phyloP scores from a whole-genome alignment of 371 early-diverging fungal genomes.

The Entomophthora muscae region DNA sequence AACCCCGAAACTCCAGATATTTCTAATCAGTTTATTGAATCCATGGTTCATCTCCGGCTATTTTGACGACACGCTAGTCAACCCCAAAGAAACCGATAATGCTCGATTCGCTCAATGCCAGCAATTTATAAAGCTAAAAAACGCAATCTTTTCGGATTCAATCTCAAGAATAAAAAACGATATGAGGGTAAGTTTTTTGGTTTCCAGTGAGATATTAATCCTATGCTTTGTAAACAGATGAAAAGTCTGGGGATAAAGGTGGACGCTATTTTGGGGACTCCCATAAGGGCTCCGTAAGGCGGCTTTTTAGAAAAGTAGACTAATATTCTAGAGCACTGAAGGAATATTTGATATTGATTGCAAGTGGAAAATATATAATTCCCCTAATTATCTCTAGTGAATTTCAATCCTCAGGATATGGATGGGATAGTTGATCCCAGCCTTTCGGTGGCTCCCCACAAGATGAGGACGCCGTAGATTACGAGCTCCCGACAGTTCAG shows the following conservation, averaged over 20 bases:
- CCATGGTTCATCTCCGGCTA: neutral
- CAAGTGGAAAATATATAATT: neutral
- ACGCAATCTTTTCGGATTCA: neutral
- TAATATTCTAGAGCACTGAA: neutral
- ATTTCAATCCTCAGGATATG: neutral
- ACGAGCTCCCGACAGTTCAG: neutral
- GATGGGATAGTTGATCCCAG: neutral
- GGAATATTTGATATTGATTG: neutral
- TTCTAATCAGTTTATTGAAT: no score
- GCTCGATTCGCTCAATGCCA: neutral
- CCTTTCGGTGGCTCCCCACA: neutral
- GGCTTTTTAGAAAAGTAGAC: neutral
- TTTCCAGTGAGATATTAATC: neutral
- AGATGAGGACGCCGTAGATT: neutral
- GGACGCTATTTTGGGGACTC: neutral
- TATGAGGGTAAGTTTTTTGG: neutral
- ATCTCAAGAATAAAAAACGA: neutral
- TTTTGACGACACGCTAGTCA: neutral
- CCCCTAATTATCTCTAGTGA: neutral
- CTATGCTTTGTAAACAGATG: neutral
- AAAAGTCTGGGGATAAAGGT: neutral
- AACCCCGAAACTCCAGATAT: no score
- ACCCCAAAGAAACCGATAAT: neutral
- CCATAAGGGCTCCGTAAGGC: neutral
- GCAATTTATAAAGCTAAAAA: conserved; percentile 1